Conservation (phyloP, 2,329 filamentous ascomycete genomes). For the Ophiostoma tasmaniense region DNA sequence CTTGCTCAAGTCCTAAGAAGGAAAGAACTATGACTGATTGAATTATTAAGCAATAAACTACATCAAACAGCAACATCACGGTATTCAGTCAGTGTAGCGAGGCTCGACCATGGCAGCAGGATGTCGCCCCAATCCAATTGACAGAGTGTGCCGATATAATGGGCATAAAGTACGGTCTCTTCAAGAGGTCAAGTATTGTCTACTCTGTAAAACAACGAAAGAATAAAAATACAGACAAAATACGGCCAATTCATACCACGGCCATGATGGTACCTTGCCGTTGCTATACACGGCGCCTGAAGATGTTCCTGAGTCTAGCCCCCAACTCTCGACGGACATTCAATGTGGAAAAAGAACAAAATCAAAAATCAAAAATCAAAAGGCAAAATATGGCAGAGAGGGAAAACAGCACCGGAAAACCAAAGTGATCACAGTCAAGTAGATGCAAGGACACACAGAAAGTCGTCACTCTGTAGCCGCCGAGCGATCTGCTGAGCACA, state of each 20-base stretch:
- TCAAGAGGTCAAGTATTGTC: neutral
- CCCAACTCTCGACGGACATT: neutral
- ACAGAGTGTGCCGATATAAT: neutral
- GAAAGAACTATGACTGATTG: neutral
- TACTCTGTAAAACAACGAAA: neutral
- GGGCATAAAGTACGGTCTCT: neutral
- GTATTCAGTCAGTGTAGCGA: neutral
- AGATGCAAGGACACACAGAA: neutral
- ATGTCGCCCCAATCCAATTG: neutral
- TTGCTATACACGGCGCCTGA: neutral
- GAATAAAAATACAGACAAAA: neutral
- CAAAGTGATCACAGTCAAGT: neutral
- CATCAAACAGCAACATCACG: neutral
- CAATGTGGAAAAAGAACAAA: neutral
- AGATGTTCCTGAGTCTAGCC: neutral
- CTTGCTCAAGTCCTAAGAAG: neutral
- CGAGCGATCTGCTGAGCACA: constrained; percentile 6
- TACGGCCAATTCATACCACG: neutral
- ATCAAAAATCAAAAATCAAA: neutral
- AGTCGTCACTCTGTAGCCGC: constrained; percentile 14
- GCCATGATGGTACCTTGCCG: neutral
- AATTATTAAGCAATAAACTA: neutral
- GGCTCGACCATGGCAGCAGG: neutral
- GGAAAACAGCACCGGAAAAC: too few species aligned
- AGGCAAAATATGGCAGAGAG: neutral